Conservation (phyloP, 139 green algal species). For the Chlamydomonas sphaeroides region DNA sequence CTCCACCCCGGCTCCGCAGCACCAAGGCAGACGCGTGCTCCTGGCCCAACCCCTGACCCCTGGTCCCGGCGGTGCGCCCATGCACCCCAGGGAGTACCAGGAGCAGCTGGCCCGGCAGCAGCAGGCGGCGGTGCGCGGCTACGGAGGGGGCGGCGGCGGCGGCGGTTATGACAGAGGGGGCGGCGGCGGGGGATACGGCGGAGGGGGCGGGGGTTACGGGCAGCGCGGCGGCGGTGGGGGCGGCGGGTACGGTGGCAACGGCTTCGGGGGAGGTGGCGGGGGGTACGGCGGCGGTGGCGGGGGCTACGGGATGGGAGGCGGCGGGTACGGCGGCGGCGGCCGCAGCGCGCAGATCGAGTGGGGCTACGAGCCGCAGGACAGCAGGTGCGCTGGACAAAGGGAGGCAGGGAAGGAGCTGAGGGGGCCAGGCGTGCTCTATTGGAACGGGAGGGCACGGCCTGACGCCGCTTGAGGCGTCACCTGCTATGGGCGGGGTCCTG, state of each 20-base stretch:
- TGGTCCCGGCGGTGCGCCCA: no score
- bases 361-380: conserved; percentile 22
- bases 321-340: not conserved
- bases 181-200: not conserved
- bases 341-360: conserved; percentile 26
- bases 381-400: no score
- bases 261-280: not conserved
- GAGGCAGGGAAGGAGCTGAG: no score
- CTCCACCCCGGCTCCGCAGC: no score
- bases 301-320: not conserved
- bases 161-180: not conserved
- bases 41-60: no score
- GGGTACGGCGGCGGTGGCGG: not conserved
- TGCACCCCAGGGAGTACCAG: conserved; percentile 29
- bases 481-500: no score
- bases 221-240: not conserved
- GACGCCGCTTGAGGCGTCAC: no score
- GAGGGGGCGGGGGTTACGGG: not conserved
- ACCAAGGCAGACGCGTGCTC: no score
- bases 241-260: not conserved
- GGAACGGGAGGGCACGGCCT: no score
- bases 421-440: no score
- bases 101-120: not conserved
- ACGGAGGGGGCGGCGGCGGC: not conserved
- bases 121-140: not conserved